Conservation (phyloP, 2,329 filamentous ascomycete genomes). For the Didymella exigua region DNA sequence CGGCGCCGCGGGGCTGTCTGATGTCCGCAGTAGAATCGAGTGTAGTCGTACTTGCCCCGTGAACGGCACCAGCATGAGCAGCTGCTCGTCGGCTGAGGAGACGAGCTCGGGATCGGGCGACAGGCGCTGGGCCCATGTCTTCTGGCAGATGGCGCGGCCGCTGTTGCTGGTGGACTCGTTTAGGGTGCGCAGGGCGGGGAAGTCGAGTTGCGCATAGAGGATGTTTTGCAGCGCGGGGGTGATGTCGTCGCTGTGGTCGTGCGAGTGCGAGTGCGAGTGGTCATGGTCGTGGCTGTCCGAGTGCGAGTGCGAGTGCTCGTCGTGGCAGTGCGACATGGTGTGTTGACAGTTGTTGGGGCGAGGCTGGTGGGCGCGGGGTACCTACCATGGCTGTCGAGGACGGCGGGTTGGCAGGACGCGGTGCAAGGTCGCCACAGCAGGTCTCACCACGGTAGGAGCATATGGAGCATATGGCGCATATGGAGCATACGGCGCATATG, state of each 20-base stretch:
- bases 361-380: slow-evolving; percentile 40
- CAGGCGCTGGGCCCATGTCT: slow-evolving; percentile 87
- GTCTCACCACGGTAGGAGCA: background rate
- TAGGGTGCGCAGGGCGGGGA: slow-evolving; percentile 80
- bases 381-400: slow-evolving; percentile 14
- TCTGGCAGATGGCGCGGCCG: slow-evolving; percentile 79
- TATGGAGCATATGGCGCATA: no score
- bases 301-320: slow-evolving; percentile 64
- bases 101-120: slow-evolving; percentile 73
- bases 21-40: slow-evolving; percentile 83
- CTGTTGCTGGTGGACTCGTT: slow-evolving; percentile 76
- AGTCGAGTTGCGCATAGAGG: slow-evolving; percentile 90
- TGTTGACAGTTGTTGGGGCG: background rate
- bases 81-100: slow-evolving; percentile 88
- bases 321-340: slow-evolving; percentile 39
- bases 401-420: background rate
- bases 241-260: slow-evolving; percentile 92
- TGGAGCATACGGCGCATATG: no score
- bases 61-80: slow-evolving; percentile 93
- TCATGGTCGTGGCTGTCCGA: slow-evolving; percentile 23
- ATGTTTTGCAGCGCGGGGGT: slow-evolving; percentile 89
- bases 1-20: slow-evolving; percentile 72
- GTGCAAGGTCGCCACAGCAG: background rate
- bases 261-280: slow-evolving; percentile 72
- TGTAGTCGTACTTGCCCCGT: slow-evolving; percentile 93